Conservation (phyloP, 768 basidiomycete genomes). For the Kwoniella sp. region DNA sequence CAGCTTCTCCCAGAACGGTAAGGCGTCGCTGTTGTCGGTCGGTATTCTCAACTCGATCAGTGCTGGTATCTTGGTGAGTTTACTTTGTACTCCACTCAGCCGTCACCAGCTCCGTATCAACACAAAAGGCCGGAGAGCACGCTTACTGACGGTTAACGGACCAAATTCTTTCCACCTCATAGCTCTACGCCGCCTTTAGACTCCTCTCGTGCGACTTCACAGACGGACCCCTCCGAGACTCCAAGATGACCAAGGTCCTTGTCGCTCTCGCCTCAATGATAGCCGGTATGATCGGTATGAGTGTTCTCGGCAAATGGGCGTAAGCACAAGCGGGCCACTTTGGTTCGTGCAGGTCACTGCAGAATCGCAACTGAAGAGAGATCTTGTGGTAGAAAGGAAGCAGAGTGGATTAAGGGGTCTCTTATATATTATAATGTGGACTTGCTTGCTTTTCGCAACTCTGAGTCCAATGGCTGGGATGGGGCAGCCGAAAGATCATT, state of each 20-base stretch:
- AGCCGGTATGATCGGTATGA: conserved; percentile 46
- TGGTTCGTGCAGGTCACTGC: too few relatives aligned
- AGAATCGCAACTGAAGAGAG: too few relatives aligned
- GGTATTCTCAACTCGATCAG: conserved; percentile 36
- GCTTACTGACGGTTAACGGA: conserved; percentile 50
- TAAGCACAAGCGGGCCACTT: conserved; percentile 5
- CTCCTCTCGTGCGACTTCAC: conserved; percentile 45
- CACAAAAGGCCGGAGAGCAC: too few relatives aligned
- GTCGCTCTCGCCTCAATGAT: conserved; percentile 38
- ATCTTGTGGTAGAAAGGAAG: too few relatives aligned
- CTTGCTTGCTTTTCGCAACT: too few relatives aligned
- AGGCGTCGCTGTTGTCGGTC: conserved; percentile 30
- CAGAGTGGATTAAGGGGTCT: too few relatives aligned
- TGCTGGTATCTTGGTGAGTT: conserved; percentile 34
- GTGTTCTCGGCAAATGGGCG: conserved; percentile 50
- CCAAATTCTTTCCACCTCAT: conserved; percentile 18
- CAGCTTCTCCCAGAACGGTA: conserved; percentile 16
- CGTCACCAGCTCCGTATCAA: too few relatives aligned
- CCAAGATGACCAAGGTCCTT: conserved; percentile 28
- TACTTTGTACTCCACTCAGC: too few relatives aligned
- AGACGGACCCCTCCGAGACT: conserved; percentile 38
- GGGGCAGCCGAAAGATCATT: too few relatives aligned
- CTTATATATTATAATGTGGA: too few relatives aligned
- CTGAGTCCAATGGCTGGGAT: too few relatives aligned
- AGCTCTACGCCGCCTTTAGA: conserved; percentile 45